phyloP scores from a whole-genome alignment of 2,329 filamentous ascomycete species.

The Gliomastix tumulicola region DNA sequence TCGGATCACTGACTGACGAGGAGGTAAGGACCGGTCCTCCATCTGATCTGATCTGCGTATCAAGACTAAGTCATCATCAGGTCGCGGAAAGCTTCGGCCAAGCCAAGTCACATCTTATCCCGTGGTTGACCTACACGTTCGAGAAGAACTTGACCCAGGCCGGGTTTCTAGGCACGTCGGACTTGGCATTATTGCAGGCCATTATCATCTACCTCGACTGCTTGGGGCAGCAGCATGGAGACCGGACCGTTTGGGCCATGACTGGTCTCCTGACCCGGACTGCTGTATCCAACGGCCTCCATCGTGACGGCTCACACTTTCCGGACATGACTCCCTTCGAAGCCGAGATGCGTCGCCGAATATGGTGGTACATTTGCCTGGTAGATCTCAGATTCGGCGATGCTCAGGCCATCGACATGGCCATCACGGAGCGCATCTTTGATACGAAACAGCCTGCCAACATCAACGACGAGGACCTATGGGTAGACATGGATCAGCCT shows the following conservation, averaged over 20 bases:
- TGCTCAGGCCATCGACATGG: conserved; percentile 48
- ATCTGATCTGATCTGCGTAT: conserved; percentile 20
- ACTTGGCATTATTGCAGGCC: conserved; percentile 54
- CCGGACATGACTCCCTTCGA: conserved; percentile 50
- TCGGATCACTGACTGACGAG: not conserved
- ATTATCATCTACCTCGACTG: conserved; percentile 51
- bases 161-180: conserved; percentile 52
- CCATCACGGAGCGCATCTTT: conserved; percentile 34
- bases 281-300: conserved; percentile 45
- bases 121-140: not conserved
- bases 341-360: conserved; percentile 52
- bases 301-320: conserved; percentile 47
- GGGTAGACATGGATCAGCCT: conserved; percentile 25
- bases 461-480: conserved; percentile 28
- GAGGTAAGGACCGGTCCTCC: conserved; percentile 26
- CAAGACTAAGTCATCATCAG: not conserved
- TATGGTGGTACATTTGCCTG: conserved; percentile 56
- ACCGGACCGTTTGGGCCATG: conserved; percentile 54
- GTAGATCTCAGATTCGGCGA: conserved; percentile 53
- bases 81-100: not conserved
- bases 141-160: conserved; percentile 39
- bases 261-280: conserved; percentile 54
- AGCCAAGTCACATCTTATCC: not conserved
- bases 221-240: conserved; percentile 41
- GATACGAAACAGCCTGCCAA: conserved; percentile 46